A percentile compares a stretch with the other conserved stretches of the same genome.
Conservation (phyloP, 169 alveolate genomes). For the Plasmodium relictum region DNA sequence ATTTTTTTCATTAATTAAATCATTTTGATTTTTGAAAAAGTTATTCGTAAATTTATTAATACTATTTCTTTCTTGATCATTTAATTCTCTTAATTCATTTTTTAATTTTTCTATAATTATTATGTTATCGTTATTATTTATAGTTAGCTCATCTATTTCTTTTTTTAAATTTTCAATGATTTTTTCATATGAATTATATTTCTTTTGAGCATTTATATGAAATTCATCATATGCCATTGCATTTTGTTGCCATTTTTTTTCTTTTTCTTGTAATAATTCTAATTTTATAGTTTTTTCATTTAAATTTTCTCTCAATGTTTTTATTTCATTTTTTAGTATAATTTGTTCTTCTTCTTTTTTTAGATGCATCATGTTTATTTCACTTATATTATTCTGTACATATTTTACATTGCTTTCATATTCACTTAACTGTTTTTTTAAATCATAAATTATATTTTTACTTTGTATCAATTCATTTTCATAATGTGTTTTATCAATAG, state of each 20-base stretch:
- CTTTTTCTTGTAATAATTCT: slow-evolving; percentile 58
- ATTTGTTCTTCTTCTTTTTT: slow-evolving; percentile 51
- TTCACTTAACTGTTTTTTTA: slow-evolving; percentile 38
- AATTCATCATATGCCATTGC: slow-evolving; percentile 39
- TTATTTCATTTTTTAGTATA: slow-evolving; percentile 66
- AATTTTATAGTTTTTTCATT: slow-evolving; percentile 65
- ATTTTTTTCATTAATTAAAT: neutral
- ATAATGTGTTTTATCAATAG: slow-evolving; percentile 74
- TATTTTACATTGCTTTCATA: slow-evolving; percentile 39
- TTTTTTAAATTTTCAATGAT: slow-evolving; percentile 32
- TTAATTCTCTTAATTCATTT: slow-evolving; percentile 12
- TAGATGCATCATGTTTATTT: slow-evolving; percentile 47
- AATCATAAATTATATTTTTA: slow-evolving; percentile 57
- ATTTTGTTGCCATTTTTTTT: slow-evolving; percentile 44
- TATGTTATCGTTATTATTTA: slow-evolving; percentile 63
- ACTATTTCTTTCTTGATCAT: slow-evolving; percentile 7
- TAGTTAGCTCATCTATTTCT: slow-evolving; percentile 67
- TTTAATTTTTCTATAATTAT: slow-evolving; percentile 69
- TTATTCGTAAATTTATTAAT: slow-evolving; percentile 8
- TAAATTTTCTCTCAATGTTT: slow-evolving; percentile 70
- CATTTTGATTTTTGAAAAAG: slow-evolving; percentile 16
- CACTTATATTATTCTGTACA: slow-evolving; percentile 66
- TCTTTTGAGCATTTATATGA: slow-evolving; percentile 65
- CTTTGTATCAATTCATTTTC: slow-evolving; percentile 70
- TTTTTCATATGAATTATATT: slow-evolving; percentile 67